Conservation (phyloP, 345 rosid species). For the Boechera retrofracta region DNA sequence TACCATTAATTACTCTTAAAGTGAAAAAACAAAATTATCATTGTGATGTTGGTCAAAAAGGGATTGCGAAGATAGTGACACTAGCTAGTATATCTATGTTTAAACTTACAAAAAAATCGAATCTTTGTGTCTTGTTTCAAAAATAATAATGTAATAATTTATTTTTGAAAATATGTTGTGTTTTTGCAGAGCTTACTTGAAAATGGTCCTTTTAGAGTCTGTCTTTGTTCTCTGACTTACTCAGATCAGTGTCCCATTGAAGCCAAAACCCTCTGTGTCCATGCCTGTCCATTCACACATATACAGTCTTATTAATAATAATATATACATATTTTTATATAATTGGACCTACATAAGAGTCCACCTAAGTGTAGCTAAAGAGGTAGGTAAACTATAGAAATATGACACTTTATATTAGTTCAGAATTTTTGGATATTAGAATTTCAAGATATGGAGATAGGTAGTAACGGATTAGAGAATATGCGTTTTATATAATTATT, state of each 20-base stretch:
- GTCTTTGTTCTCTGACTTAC: conserved; percentile 44
- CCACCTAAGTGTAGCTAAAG: conserved; percentile 36
- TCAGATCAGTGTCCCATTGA: conserved; percentile 44
- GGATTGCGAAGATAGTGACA: conserved; percentile 46
- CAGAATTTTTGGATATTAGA: not conserved
- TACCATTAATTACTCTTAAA: conserved; percentile 32
- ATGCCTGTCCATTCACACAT: conserved; percentile 40
- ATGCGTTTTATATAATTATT: too few relatives aligned
- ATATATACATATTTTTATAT: not conserved
- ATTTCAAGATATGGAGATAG: not conserved
- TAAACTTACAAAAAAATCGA: conserved; percentile 39
- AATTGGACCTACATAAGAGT: conserved; percentile 35
- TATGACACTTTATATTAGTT: conserved; percentile 20
- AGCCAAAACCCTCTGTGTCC: conserved; percentile 36
- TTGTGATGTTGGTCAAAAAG: conserved; percentile 44
- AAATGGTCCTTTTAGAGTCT: conserved; percentile 47
- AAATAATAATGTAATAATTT: conserved; percentile 23
- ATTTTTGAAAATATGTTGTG: conserved; percentile 25
- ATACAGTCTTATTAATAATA: conserved; percentile 14
- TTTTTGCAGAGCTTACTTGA: conserved; percentile 38
- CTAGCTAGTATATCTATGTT: conserved; percentile 44
- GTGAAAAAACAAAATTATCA: not conserved
- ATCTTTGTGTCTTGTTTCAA: conserved; percentile 44
- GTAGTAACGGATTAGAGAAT: not conserved
- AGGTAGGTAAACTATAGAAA: conserved; percentile 12